Conservation (phyloP, 495 filamentous ascomycete species). For the Opeltia flavorubescens region DNA sequence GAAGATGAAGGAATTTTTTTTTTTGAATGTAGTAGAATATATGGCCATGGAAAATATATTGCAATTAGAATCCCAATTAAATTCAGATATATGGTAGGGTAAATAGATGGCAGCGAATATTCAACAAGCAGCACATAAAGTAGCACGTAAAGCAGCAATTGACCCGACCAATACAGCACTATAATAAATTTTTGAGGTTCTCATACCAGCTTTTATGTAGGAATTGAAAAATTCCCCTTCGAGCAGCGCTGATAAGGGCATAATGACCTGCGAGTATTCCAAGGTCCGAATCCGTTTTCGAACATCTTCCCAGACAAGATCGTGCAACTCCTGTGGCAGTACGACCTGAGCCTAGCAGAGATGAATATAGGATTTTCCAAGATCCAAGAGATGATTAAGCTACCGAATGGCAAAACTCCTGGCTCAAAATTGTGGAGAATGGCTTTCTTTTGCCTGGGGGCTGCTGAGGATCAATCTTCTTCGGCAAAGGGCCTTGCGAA, state of each 20-base stretch:
- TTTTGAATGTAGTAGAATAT: too few relatives aligned
- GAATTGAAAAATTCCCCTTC: slow-evolving; percentile 69
- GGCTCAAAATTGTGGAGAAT: slow-evolving; percentile 51
- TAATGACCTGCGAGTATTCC: slow-evolving; percentile 54
- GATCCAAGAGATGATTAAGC: slow-evolving; percentile 6
- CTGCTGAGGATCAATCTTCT: slow-evolving; percentile 54
- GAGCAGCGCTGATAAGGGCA: slow-evolving; percentile 58
- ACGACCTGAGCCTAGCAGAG: slow-evolving; percentile 52
- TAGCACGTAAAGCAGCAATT: too few relatives aligned
- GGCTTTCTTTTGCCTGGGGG: slow-evolving; percentile 57
- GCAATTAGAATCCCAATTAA: too few relatives aligned
- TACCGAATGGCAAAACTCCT: slow-evolving; percentile 70
- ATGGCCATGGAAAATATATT: too few relatives aligned
- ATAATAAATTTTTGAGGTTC: not conserved
- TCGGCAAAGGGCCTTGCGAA: slow-evolving; percentile 46
- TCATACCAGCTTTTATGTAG: slow-evolving; percentile 73
- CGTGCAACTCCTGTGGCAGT: slow-evolving; percentile 52
- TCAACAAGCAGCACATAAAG: too few relatives aligned
- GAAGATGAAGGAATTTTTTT: not conserved
- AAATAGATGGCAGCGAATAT: too few relatives aligned
- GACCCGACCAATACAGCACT: too few relatives aligned
- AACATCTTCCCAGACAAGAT: slow-evolving; percentile 42
- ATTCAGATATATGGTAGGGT: too few relatives aligned
- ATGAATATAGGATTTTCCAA: not conserved
- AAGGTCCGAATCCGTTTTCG: slow-evolving; percentile 25